Evolutionary conservation across 352 stramenopile genomes (phyloP), one percentile per base, ranked within the genome.

Genomic region (Globisporangium nodosum): DNA sequence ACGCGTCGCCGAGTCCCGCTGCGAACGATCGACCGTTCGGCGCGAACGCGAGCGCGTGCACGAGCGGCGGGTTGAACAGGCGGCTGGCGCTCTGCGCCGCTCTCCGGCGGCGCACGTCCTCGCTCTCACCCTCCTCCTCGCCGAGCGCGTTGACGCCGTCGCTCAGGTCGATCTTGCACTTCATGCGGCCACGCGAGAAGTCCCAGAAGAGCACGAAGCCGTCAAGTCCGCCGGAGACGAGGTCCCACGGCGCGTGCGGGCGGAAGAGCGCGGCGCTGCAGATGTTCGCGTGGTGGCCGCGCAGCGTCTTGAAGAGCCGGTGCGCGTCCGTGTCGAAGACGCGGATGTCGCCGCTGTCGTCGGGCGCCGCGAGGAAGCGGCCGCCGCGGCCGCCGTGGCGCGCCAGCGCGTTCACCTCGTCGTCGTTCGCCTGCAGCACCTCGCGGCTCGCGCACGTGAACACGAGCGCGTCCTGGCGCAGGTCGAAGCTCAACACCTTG

Each of bases 141-240:
- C 66, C 54, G 31, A 85, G 40, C 49, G 58, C 68, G 57, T 77
- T 71, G 9, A 83, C 61, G 42, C 69, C 74, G 27, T 69, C 64
- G 54, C 88, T 85, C 39, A 92, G 69, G 56, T 90, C 78, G 50
- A 92, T 75, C 33, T 71, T 78, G 56, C 81, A 85, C 65, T 85
- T 87, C 39, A 90, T 68, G 49, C 76, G 69, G 30, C 82, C 82
- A 5, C 77, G 76, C 24, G 67, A 84, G 63, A 92, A 83, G 54
- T 92, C 82, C 82, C 82, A 92, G 66, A 90, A 92, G 45, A 83
- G 60, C 30, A 92, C 56, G 31, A 82, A 51, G 42, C 82, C 79
- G 52, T 92, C 82, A 64, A 90, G 76, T 20, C 79, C 82, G 13
- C 79, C 77, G 2, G 82, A 88, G 24, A 90, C 78, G 9, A 92